Base-by-base conservation (phyloP, 768 basidiomycete species). In the Mycena latifolia region DNA sequence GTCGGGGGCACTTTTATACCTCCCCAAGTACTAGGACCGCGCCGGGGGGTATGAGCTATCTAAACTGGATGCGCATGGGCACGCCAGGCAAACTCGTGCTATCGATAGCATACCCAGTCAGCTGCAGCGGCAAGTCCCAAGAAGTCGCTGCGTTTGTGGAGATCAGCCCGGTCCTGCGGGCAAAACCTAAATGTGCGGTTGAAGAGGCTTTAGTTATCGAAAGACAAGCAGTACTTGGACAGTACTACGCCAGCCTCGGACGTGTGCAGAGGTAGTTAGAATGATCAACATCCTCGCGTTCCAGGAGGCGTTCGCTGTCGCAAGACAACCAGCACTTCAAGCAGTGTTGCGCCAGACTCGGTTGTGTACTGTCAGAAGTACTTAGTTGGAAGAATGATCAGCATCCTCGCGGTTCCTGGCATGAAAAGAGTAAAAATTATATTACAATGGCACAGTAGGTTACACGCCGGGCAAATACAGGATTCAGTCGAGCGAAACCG, bases 401-500 rank as follows among this genome's bases (percentile, higher is more conserved):
- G n/a, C n/a, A n/a, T n/a, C n/a, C n/a, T n/a, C 7, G 18, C 24
- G 24, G 24, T 24, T 46, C 45, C 45, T 24, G 45, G 45, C 1
- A 10, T 6, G 6, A 14, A 22, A 22, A 22, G n/a, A 24, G 45
- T 10, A 24, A 5, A 46, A 46, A 18, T 18, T 43, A 24, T 33
- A 64, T 51, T 52, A 57, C 18, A 22, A 7, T 33, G 31, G 41
- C 24, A 66, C 63, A 63, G 22, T 61, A 57, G 56, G 50, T 56
- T 63, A 70, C 65, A 65, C 27, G 28, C 52, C 22, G 25, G n/a
- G n/a, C n/a, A 48, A 28, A 45, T 28, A 58, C 39, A 53, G 29
- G 25, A 43, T 28, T 72, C 67, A 72, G 52, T 71, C 61, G 45
- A 55, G 33, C n/a, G 33, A 55, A 52, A 84, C 70, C 4, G 80